Evolutionary conservation across 2,329 filamentous ascomycete genomes (phyloP), one percentile per base, ranked within the genome.

Genomic region (Pseudovirgaria hyperparasitica): DNA sequence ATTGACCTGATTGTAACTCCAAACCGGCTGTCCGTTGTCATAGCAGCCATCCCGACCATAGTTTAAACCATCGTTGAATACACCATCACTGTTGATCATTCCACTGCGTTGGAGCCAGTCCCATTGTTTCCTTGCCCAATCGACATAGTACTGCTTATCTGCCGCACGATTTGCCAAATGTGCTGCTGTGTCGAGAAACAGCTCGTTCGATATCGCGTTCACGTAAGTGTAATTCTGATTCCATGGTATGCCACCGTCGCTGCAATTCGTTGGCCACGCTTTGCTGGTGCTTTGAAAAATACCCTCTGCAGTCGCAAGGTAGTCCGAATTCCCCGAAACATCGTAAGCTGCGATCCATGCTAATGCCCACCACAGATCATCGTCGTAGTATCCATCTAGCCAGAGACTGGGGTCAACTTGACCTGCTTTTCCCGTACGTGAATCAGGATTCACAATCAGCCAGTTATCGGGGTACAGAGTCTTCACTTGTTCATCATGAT

Each of bases 261-360:
- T 53, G 43, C 58, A 65, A 2, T 52, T 50, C 1, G 52, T 48
- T 4, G 43, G 43, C 48, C 49, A 52, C 2, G 35, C 39, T 16
- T 45, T 43, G 3, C 46, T 50, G 36, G 70, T 55, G 19, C 57
- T 54, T 4, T 52, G 39, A 33, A 70, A 70, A n/a, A 70, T 63
- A 1, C 50, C 54, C 24, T 59, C 48, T 0, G 65, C 65, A 9
- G 61, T 48, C 5, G 49, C 37, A 8, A 70, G 52, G 30, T 69
- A 69, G 3, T 52, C 33, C 0, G 31, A 29, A 13, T 64, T 48
- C 1, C 46, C 39, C 0, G 64, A 68, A 4, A 67, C 43, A 36
- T 70, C 66, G 44, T 67, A 70, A n/a, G 60, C 64, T 3, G 54
- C 57, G 36, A 70, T 59, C 64, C 64, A 68, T 13, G 55, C 65